Evolutionary conservation across 768 basidiomycete genomes (phyloP), one percentile per base, ranked within the genome.

Genomic region (Omphalotus guepiniiformis): DNA sequence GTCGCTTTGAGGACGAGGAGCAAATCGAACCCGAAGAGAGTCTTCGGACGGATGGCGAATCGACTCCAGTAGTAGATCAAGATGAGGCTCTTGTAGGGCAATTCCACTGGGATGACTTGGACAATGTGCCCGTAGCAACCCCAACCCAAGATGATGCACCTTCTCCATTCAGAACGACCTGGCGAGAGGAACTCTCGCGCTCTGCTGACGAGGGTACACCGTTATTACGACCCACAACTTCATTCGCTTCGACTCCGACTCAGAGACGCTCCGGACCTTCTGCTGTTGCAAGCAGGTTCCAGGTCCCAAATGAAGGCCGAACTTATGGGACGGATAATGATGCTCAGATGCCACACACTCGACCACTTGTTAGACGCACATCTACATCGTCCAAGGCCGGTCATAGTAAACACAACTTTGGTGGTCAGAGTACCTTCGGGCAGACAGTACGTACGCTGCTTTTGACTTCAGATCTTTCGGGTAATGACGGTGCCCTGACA

Each of bases 351-450:
- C 28, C 23, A 18, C 34, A 46, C 25, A 45, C 56, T 19, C 60
- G 42, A 40, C 39, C 54, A 16, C 49, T 47, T 6, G 42, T 56
- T n/a, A 58, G 53, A 30, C 64, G 67, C 25, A 66, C 64, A 35
- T 58, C 63, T 26, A 71, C 72, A 38, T 61, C 60, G 18, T 56
- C 53, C 35, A 72, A 67, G 27, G 53, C 56, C 28, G 61, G 55
- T 26, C 61, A 54, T 41, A 47, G 55, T 18, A 64, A 59, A 40
- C 59, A 69, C 47, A 52, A 64, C 38, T 69, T 70, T 48, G 66
- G 63, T 4, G 85, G 85, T 5, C 72, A 77, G 57, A 87, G 85
- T 49, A 85, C 85, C 6, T 86, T 81, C 55, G 83, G 83, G 19
- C 85, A 87, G 60, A 85, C 83, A 39, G 85, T 85, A 53, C 49